Conservation (phyloP, 179 eudicot species). For the Kewa caespitosa region DNA sequence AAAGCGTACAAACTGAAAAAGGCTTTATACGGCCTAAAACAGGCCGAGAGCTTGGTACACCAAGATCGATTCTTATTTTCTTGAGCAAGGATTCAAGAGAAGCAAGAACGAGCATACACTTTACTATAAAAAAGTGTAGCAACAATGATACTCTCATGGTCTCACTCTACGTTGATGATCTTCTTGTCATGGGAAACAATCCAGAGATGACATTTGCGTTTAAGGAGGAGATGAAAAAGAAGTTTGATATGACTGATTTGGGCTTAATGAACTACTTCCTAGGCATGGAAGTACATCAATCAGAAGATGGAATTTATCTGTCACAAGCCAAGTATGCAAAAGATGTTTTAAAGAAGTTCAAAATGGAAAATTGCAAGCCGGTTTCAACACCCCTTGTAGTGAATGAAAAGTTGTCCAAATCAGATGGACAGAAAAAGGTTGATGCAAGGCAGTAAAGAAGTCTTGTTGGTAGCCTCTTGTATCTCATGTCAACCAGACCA, state of each 20-base stretch:
- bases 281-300: neutral
- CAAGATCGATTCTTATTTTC: neutral
- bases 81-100: neutral
- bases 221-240: neutral
- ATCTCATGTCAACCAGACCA: neutral
- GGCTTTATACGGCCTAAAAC: too few species aligned
- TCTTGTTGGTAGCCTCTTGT: neutral
- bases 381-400: neutral
- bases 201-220: neutral
- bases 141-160: neutral
- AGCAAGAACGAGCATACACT: neutral
- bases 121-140: neutral
- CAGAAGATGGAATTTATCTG: neutral
- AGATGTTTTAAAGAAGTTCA: constrained; percentile 3
- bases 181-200: neutral
- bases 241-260: neutral
- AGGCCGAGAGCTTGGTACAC: neutral
- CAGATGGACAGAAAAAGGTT: neutral
- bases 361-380: neutral
- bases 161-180: neutral
- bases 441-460: neutral
- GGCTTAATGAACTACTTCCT: neutral
- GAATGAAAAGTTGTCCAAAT: neutral
- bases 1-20: too few species aligned
- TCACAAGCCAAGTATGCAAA: too few species aligned